Evolutionary conservation across 164 flowering plant species (phyloP).

Genomic region (Dillenia suffruticosa): DNA sequence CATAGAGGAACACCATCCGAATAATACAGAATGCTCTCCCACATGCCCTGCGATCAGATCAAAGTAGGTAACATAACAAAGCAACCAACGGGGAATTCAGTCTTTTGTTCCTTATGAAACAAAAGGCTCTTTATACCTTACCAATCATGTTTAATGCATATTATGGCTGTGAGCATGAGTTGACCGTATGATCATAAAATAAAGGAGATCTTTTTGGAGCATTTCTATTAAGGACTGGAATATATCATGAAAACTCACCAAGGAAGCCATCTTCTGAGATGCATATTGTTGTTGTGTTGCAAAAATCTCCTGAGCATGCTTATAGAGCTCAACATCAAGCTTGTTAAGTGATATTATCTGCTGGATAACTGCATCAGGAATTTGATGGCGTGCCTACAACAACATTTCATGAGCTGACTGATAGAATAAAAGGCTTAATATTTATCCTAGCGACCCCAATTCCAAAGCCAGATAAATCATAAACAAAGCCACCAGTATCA

Average conservation of each 20-base stretch:
- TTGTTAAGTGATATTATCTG: conserved; percentile 63
- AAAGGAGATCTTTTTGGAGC: too few species aligned
- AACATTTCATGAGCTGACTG: conserved; percentile 5
- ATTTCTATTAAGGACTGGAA: not conserved
- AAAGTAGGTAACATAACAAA: too few species aligned
- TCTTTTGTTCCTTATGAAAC: too few species aligned
- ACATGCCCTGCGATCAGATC: conserved; percentile 18
- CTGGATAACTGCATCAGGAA: conserved; percentile 54
- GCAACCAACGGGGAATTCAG: too few species aligned
- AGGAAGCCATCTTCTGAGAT: conserved; percentile 14
- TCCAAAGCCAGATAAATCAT: too few species aligned
- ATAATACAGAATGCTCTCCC: conserved; percentile 12
- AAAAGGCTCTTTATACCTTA: too few species aligned
- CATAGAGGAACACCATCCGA: conserved; percentile 19
- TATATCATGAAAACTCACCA: conserved; percentile 25
- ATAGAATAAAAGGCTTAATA: too few species aligned
- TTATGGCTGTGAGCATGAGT: too few species aligned
- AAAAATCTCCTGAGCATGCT: conserved; percentile 69
- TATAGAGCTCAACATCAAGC: conserved; percentile 85
- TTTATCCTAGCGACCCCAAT: too few species aligned
- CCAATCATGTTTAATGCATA: too few species aligned
- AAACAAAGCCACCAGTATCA: too few species aligned
- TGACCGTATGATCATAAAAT: too few species aligned
- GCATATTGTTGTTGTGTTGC: conserved; percentile 42
- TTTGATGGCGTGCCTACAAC: conserved; percentile 64